phyloP scores from a whole-genome alignment of 163 green algal species.

The Scenedesmus sp. region DNA sequence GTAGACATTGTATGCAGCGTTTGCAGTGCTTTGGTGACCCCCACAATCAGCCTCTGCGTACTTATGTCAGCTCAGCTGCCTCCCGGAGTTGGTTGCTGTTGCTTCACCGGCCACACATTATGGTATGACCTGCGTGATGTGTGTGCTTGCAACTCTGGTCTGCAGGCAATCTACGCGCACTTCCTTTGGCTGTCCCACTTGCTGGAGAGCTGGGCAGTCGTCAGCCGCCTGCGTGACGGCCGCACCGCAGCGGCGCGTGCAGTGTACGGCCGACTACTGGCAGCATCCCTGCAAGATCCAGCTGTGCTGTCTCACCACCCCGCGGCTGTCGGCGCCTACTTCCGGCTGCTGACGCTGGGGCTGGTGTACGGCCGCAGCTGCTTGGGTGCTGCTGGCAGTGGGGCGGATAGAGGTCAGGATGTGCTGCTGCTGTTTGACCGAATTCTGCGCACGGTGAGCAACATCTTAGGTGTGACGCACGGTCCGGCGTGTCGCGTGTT shows the following conservation, averaged over 20 bases:
- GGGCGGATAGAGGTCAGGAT: background rate
- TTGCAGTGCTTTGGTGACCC: background rate
- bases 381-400: background rate
- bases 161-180: slow-evolving; percentile 70
- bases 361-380: slow-evolving; percentile 54
- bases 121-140: too few relatives aligned
- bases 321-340: slow-evolving; percentile 60
- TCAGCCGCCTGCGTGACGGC: slow-evolving; percentile 50
- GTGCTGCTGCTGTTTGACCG: slow-evolving; percentile 67
- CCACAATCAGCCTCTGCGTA: background rate
- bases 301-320: slow-evolving; percentile 74
- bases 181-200: slow-evolving; percentile 78
- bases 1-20: background rate
- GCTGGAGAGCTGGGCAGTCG: slow-evolving; percentile 69
- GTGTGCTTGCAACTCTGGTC: too few relatives aligned
- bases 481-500: too few relatives aligned
- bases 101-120: too few relatives aligned
- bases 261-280: slow-evolving; percentile 56
- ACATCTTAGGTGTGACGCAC: slow-evolving; percentile 7
- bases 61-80: background rate
- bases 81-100: background rate
- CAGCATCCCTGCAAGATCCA: slow-evolving; percentile 60
- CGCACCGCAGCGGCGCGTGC: slow-evolving; percentile 37
- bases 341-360: slow-evolving; percentile 64
- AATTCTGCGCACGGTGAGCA: slow-evolving; percentile 69